Percentiles rank a stretch among this genome's conserved stretches.
These are phyloP conservation scores for Sphaerosporella brunnea DNA, from an alignment of 495 filamentous ascomycete species.

Conservation along the genomic window DNA sequence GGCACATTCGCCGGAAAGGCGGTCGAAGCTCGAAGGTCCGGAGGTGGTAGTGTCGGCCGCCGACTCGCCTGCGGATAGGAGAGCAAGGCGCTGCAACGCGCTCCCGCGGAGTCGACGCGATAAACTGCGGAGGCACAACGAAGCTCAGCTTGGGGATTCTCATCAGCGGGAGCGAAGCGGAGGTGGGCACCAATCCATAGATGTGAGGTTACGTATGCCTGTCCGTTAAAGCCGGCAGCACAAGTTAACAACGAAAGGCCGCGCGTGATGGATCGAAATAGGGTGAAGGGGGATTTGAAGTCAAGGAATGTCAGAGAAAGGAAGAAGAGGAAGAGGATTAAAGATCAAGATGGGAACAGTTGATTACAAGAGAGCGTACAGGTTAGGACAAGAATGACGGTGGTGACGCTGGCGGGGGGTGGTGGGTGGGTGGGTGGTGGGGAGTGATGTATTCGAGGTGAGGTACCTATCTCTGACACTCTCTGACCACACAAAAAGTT, in stretches of 20 bases:
- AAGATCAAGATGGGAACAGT: too few relatives aligned
- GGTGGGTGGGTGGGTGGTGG: too few relatives aligned
- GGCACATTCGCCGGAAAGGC: slow-evolving; percentile 17
- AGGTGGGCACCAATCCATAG: slow-evolving; percentile 1
- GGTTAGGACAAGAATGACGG: neutral
- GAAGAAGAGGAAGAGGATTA: neutral
- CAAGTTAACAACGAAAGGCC: too few relatives aligned
- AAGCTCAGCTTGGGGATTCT: neutral
- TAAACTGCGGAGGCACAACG: slow-evolving; percentile 1
- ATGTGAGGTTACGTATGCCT: neutral
- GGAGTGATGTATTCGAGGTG: too few relatives aligned
- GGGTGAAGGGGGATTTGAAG: neutral
- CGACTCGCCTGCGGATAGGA: slow-evolving; percentile 16
- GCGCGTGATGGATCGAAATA: too few relatives aligned
- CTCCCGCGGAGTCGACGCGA: slow-evolving; percentile 23
- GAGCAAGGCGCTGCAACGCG: slow-evolving; percentile 22
- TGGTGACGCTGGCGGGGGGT: too few relatives aligned
- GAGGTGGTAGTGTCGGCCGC: slow-evolving; percentile 9
- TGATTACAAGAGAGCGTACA: slow-evolving; percentile 2
- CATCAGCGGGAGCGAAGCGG: neutral
- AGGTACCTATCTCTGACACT: too few relatives aligned
- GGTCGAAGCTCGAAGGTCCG: slow-evolving; percentile 14
- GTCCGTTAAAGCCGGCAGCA: too few relatives aligned
- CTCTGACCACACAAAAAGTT: too few relatives aligned
- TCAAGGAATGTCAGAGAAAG: neutral